A percentile compares a stretch with the other conserved stretches of the same genome.
These are phyloP conservation scores for Fusarium sp. DNA, from an alignment of 2,329 filamentous ascomycete genomes.

Conservation along the genomic window DNA sequence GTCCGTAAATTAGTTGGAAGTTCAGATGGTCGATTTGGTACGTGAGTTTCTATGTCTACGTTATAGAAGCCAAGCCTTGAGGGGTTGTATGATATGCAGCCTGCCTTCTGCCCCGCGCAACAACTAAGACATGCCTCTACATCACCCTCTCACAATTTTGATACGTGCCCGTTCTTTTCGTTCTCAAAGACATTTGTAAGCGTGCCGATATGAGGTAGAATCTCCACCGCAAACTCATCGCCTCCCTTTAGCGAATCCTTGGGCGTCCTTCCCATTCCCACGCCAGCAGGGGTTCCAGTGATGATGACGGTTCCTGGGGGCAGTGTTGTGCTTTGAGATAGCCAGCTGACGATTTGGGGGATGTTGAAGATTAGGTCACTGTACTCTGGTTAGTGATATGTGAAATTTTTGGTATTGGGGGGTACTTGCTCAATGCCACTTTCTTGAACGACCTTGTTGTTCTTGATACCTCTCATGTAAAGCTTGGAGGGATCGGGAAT, in stretches of 20 bases:
- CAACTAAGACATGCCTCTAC: background rate
- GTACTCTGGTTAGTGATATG: background rate
- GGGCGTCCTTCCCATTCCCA: slow-evolving; percentile 75
- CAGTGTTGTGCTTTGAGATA: slow-evolving; percentile 70
- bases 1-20: background rate
- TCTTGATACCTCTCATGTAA: slow-evolving; percentile 65
- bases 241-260: slow-evolving; percentile 75
- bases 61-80: background rate
- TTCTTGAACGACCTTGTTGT: slow-evolving; percentile 53
- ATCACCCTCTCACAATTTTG: slow-evolving; percentile 15
- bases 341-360: slow-evolving; percentile 66
- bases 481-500: slow-evolving; percentile 68
- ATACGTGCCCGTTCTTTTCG: slow-evolving; percentile 30
- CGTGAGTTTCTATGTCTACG: background rate
- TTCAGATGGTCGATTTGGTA: background rate
- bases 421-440: slow-evolving; percentile 40
- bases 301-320: slow-evolving; percentile 72
- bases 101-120: background rate
- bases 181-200: slow-evolving; percentile 49
- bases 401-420: too few relatives aligned
- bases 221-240: slow-evolving; percentile 62
- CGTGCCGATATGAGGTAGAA: slow-evolving; percentile 55
- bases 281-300: slow-evolving; percentile 75
- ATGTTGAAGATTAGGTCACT: slow-evolving; percentile 72
- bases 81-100: background rate